These are phyloP conservation scores for barley (Hordeum vulgare) DNA, from an alignment of 176 grass and related monocot genomes.

Conservation along the genomic window DNA sequence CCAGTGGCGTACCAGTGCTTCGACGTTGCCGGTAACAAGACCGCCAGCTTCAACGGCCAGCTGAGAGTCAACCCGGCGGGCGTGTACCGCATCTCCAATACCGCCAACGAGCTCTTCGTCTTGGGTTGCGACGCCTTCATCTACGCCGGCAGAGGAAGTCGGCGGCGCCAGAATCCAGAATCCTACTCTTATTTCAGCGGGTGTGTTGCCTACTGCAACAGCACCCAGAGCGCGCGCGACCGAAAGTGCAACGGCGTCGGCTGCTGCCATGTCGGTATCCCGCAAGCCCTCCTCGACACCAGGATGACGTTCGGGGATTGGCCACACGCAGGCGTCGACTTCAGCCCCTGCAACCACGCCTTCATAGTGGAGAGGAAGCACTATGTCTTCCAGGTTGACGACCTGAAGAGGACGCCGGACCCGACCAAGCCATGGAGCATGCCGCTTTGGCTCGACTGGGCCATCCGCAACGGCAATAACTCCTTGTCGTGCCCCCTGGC, in stretches of 20 bases:
- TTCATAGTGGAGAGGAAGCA: not conserved
- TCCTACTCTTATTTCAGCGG: not conserved
- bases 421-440: not conserved
- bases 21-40: not conserved
- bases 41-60: not conserved
- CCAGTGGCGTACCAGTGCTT: not conserved
- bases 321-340: not conserved
- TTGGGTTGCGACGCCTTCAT: not conserved
- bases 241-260: not conserved
- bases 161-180: not conserved
- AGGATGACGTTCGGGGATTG: not conserved
- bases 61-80: not conserved
- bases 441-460: constrained; percentile 3
- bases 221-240: not conserved
- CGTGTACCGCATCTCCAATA: not conserved
- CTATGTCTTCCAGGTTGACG: not conserved
- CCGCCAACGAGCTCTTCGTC: not conserved
- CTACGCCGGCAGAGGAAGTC: not conserved
- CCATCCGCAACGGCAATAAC: not conserved
- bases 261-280: not conserved
- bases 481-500: not conserved
- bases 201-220: not conserved
- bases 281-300: not conserved
- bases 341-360: not conserved
- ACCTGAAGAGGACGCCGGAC: not conserved